Base-by-base conservation (phyloP, 2,329 filamentous ascomycete species). In the Epichloe gansuensis region DNA sequence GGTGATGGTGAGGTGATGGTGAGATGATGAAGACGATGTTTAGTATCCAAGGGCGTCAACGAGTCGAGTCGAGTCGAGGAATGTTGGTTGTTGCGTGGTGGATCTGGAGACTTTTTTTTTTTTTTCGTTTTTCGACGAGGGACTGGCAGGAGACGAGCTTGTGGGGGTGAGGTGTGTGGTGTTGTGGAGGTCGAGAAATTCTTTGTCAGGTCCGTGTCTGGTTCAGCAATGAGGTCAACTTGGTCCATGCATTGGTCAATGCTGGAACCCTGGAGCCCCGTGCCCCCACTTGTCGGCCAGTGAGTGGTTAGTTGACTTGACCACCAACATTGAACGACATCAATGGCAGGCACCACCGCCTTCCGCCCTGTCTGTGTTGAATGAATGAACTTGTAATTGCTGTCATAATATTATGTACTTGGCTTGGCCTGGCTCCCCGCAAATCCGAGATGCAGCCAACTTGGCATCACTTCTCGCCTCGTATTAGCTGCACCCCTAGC, bases 161-260 rank as follows among this genome's bases (percentile, higher is more conserved):
- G 52, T 42, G 45, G 44, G 35, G 34, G 45, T 34, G 23, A 44
- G 34, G 31, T 17, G 41, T 48, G 45, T 54, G 52, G 45, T 54
- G 52, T 47, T 51, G 52, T 53, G 48, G 37, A 52, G 45, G 51
- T 44, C 12, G 45, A 52, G 38, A 52, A 48, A 48, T 48, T 48
- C 45, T 52, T 42, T 51, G 49, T 37, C 46, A 35, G 31, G 23
- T 31, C 28, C 28, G 28, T 31, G 28, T 4, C 28, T 31, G 28
- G 28, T 31, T 31, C 28, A 31, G 28, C 17, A 21, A 21, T 21
- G 17, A 21, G 17, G 17, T 21, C 17, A 21, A 21, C 17, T 21
- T 21, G 17, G 17, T 21, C 17, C 17, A 21, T 21, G 17, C 17
- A 21, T 21, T 21, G 17, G 17, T 21, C 17, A 21, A 21, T 21